phyloP scores from a whole-genome alignment of 495 filamentous ascomycete genomes.

The Daldinia childiae region DNA sequence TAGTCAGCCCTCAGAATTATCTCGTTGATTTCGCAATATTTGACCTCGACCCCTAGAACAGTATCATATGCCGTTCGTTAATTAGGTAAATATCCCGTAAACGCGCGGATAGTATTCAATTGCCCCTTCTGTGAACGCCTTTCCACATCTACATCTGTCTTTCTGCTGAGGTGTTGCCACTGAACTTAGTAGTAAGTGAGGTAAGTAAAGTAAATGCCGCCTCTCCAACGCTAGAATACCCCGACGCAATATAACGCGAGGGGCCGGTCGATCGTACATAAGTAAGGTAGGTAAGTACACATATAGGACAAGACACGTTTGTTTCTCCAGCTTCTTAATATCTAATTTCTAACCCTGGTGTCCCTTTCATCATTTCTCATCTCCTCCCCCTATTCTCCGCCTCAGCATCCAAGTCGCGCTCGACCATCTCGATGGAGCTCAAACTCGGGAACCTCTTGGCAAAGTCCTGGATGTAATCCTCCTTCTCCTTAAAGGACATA shows the following conservation, averaged over 20 bases:
- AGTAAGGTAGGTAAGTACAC: neutral
- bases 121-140: slow-evolving; percentile 37
- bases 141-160: slow-evolving; percentile 34
- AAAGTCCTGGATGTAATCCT: slow-evolving; percentile 71
- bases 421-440: slow-evolving; percentile 83
- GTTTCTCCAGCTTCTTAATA: neutral
- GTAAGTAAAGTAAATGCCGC: slow-evolving; percentile 3
- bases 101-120: slow-evolving; percentile 38
- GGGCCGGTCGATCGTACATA: neutral
- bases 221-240: slow-evolving; percentile 6
- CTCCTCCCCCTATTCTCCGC: slow-evolving; percentile 27
- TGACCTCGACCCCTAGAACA: slow-evolving; percentile 1
- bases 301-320: neutral
- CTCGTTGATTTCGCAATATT: neutral
- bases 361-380: neutral
- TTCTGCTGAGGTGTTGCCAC: slow-evolving; percentile 7
- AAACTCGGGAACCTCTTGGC: slow-evolving; percentile 84
- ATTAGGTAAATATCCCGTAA: neutral
- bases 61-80: neutral
- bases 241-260: neutral
- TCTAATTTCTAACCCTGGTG: neutral
- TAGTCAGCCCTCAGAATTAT: neutral
- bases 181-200: slow-evolving; percentile 10
- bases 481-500: slow-evolving; percentile 60
- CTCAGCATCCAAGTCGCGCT: slow-evolving; percentile 56